Evolutionary conservation across 495 filamentous ascomycete species (phyloP).

Genomic region (Schizothecium vesticola): DNA sequence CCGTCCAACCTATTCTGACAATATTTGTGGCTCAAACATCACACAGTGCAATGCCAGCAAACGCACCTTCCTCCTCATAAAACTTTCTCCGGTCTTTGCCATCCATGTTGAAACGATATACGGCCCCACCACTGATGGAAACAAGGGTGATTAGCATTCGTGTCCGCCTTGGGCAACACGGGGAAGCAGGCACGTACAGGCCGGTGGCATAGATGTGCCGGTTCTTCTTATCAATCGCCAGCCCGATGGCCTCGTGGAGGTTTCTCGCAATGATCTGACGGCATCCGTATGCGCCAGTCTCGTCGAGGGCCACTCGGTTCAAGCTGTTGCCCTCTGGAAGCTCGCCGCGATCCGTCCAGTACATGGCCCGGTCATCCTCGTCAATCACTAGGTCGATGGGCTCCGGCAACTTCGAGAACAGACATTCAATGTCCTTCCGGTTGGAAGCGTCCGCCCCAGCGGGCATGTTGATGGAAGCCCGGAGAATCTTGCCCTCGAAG

Average conservation of each 20-base stretch:
- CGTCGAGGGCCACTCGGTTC: constrained; percentile 26
- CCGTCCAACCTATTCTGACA: neutral
- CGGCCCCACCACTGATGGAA: constrained; percentile 30
- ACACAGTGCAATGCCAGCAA: constrained; percentile 23
- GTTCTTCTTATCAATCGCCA: constrained; percentile 37
- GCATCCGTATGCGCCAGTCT: constrained; percentile 9
- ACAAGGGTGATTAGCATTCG: neutral
- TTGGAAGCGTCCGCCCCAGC: constrained; percentile 9
- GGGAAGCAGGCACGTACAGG: constrained; percentile 20
- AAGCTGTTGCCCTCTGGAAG: constrained; percentile 44
- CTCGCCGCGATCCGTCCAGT: constrained; percentile 55
- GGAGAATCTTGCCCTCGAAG: constrained; percentile 42
- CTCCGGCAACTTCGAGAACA: constrained; percentile 45
- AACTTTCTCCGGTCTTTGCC: constrained; percentile 35
- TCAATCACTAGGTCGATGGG: constrained; percentile 53
- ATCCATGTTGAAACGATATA: constrained; percentile 43
- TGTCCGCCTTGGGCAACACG: neutral
- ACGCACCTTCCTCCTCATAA: constrained; percentile 24
- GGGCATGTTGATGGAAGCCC: constrained; percentile 34
- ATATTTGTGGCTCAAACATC: neutral
- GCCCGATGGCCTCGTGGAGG: constrained; percentile 47
- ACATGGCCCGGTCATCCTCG: constrained; percentile 32
- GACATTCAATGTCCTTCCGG: constrained; percentile 36
- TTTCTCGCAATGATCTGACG: constrained; percentile 29
- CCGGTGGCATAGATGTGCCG: constrained; percentile 41